phyloP scores from a whole-genome alignment of 1,284 basidiomycete genomes.

The Moesziomyces antarcticus region DNA sequence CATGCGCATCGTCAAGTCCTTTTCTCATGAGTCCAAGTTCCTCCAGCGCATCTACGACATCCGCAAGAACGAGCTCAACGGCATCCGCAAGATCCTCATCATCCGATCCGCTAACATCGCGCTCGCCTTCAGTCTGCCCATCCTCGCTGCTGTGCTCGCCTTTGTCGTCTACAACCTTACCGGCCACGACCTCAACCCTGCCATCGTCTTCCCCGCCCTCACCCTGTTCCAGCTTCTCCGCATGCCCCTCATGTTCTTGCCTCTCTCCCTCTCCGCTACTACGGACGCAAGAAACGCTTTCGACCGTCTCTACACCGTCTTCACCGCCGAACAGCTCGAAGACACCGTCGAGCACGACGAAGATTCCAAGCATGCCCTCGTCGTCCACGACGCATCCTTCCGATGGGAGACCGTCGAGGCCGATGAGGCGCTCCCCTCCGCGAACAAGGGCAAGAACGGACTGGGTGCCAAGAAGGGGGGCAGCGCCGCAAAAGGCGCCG shows the following conservation, averaged over 20 bases:
- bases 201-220: constrained; percentile 69
- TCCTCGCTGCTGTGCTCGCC: constrained; percentile 83
- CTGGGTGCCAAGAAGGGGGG: constrained; percentile 19
- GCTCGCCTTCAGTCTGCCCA: constrained; percentile 77
- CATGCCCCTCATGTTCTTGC: constrained; percentile 77
- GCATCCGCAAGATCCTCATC: constrained; percentile 80
- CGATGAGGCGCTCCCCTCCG: constrained; percentile 29
- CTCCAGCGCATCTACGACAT: constrained; percentile 77
- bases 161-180: constrained; percentile 83
- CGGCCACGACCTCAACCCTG: constrained; percentile 76
- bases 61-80: constrained; percentile 79
- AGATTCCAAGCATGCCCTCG: constrained; percentile 46
- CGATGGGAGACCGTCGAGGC: constrained; percentile 55
- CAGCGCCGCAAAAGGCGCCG: not conserved
- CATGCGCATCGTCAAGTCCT: constrained; percentile 67
- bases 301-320: constrained; percentile 69
- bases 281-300: constrained; percentile 64
- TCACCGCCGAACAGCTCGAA: constrained; percentile 74
- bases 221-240: constrained; percentile 72
- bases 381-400: constrained; percentile 46
- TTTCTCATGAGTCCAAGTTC: constrained; percentile 61
- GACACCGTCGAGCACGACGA: constrained; percentile 78
- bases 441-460: constrained; percentile 25
- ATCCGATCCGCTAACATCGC: constrained; percentile 79
- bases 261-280: constrained; percentile 62